These are phyloP conservation scores for Penicillium dipodomyicola DNA, from an alignment of 495 filamentous ascomycete species.

Conservation along the genomic window DNA sequence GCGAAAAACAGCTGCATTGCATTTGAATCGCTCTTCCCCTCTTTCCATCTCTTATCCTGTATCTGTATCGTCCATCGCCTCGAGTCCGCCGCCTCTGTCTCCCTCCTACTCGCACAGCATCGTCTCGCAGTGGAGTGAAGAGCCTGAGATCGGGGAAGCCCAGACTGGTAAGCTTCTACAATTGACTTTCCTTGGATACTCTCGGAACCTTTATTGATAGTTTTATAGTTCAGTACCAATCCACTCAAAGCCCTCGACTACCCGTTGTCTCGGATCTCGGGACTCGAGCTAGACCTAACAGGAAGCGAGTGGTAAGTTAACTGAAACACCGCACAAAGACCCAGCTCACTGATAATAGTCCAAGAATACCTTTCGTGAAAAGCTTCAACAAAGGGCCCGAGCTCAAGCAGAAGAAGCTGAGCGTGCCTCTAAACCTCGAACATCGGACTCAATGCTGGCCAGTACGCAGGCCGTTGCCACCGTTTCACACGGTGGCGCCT, in stretches of 20 bases:
- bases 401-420: conserved; percentile 20
- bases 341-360: conserved; percentile 8
- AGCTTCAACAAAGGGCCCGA: conserved; percentile 28
- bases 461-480: conserved; percentile 30
- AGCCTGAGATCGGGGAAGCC: conserved; percentile 30
- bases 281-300: conserved; percentile 26
- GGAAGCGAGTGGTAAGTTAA: conserved; percentile 32
- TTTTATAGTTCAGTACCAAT: conserved; percentile 17
- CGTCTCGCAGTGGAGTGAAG: conserved; percentile 35
- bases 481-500: conserved; percentile 42
- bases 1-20: conserved; percentile 38
- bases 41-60: conserved; percentile 24
- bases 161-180: conserved; percentile 23
- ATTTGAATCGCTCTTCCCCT: conserved; percentile 32
- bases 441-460: conserved; percentile 36
- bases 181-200: background rate
- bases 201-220: conserved; percentile 15
- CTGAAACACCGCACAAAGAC: conserved; percentile 22
- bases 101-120: conserved; percentile 45
- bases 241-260: conserved; percentile 22
- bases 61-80: conserved; percentile 35
- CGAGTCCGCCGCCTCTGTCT: conserved; percentile 44
- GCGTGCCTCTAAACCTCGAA: conserved; percentile 17
- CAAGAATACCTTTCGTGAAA: conserved; percentile 46
- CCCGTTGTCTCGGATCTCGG: conserved; percentile 27